Evolutionary conservation across 2,329 filamentous ascomycete genomes (phyloP).

Genomic region (Aspergillus transmontanensis): DNA sequence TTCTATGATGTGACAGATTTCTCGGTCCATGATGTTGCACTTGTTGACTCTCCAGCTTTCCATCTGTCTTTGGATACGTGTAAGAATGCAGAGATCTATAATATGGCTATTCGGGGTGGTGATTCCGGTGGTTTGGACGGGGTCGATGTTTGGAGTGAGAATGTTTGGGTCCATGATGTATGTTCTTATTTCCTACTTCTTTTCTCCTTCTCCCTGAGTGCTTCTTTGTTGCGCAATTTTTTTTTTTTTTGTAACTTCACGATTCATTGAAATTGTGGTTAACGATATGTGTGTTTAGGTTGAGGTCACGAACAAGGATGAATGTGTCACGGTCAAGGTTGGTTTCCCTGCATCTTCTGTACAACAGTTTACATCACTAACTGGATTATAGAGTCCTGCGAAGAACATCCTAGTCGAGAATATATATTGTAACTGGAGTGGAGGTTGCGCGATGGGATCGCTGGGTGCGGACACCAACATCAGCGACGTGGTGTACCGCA

Average conservation of each 20-base stretch:
- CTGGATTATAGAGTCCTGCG: conserved; percentile 44
- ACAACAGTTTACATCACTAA: background rate
- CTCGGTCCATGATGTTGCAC: conserved; percentile 52
- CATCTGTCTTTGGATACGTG: conserved; percentile 56
- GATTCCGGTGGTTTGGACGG: conserved; percentile 58
- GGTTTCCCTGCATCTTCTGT: conserved; percentile 1
- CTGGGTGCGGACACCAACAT: conserved; percentile 54
- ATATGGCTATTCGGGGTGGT: conserved; percentile 57
- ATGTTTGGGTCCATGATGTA: conserved; percentile 61
- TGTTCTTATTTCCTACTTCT: conserved; percentile 5
- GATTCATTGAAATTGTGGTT: background rate
- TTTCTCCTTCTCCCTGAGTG: background rate
- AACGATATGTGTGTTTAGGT: conserved; percentile 31
- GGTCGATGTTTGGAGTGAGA: conserved; percentile 57
- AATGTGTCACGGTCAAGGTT: conserved; percentile 60
- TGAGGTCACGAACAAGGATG: conserved; percentile 65
- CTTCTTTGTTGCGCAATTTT: too few species aligned
- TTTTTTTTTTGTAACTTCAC: background rate
- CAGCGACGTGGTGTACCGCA: conserved; percentile 56
- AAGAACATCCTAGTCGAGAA: conserved; percentile 60
- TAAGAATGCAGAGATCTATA: conserved; percentile 57
- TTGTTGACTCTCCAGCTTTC: conserved; percentile 54
- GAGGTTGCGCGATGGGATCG: conserved; percentile 62
- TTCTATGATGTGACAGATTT: conserved; percentile 50
- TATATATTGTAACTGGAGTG: conserved; percentile 65